A percentile compares a stretch with the other conserved stretches of the same genome.
phyloP scores from a whole-genome alignment of 495 filamentous ascomycete genomes.

The Thozetella sp. region DNA sequence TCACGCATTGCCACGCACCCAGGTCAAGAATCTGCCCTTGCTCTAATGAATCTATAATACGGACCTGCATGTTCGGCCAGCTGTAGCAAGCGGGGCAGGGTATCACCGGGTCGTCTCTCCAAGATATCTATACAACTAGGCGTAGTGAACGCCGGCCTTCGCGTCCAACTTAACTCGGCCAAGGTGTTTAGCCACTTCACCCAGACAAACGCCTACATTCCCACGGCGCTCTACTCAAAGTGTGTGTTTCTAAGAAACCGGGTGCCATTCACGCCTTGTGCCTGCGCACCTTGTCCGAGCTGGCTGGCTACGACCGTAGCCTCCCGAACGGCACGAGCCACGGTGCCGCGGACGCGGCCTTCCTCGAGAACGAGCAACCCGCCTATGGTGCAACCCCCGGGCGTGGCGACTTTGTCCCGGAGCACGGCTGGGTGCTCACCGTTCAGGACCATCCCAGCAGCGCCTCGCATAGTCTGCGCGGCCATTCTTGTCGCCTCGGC shows the following conservation, averaged over 20 bases:
- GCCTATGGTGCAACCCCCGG: constrained; percentile 80
- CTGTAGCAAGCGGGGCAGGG: no score
- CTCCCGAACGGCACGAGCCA: constrained; percentile 75
- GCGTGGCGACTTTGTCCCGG: constrained; percentile 77
- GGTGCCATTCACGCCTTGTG: constrained; percentile 45
- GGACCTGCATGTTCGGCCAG: no score
- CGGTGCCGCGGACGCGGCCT: constrained; percentile 66
- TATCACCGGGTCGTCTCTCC: no score
- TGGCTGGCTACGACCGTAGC: constrained; percentile 76
- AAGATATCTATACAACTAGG: no score
- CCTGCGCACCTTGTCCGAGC: constrained; percentile 60
- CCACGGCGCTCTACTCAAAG: constrained; percentile 9
- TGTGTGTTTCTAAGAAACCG: constrained; percentile 17
- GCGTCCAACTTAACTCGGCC: no score
- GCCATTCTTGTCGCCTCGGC: constrained; percentile 80
- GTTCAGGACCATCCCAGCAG: constrained; percentile 67
- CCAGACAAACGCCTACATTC: no score
- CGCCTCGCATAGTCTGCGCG: constrained; percentile 76
- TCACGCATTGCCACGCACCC: background rate
- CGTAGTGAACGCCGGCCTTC: no score
- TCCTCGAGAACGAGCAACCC: constrained; percentile 79
- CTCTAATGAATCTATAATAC: no score
- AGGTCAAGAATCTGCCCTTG: no score
- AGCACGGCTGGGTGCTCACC: constrained; percentile 79
- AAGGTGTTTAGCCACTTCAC: no score